These are phyloP conservation scores for Leishmania mexicana DNA, from an alignment of 208 protist genomes.

Conservation along the genomic window DNA sequence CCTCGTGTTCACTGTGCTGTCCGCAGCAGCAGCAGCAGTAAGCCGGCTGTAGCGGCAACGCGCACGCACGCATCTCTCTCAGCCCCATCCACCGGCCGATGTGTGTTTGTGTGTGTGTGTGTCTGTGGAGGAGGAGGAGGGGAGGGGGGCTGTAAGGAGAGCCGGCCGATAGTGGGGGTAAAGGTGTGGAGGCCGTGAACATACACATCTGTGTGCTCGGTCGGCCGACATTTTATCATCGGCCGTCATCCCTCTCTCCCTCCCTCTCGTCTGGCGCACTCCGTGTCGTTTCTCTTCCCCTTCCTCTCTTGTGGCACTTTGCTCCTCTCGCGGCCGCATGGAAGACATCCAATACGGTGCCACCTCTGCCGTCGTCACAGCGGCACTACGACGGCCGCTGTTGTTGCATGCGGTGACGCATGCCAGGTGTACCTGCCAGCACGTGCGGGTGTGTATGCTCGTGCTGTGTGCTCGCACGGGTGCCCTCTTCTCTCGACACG, in stretches of 20 bases:
- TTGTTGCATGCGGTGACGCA: not conserved
- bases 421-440: not conserved
- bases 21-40: too few species aligned
- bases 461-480: conserved; percentile 6
- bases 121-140: not conserved
- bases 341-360: not conserved
- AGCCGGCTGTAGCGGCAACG: not conserved
- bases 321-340: not conserved
- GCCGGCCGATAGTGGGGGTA: not conserved
- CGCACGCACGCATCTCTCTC: not conserved
- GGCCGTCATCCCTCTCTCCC: not conserved
- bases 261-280: not conserved
- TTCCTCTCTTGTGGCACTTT: not conserved
- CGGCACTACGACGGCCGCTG: not conserved
- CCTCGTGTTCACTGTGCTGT: not conserved
- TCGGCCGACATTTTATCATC: not conserved
- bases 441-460: not conserved
- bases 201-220: not conserved
- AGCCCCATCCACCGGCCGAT: too few species aligned
- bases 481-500: conserved; percentile 6
- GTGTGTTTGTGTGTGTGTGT: too few species aligned
- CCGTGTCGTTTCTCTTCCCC: not conserved
- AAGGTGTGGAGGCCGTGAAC: not conserved
- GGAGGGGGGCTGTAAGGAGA: not conserved
- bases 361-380: not conserved